phyloP scores from a whole-genome alignment of 106 monocot species.

The Posidonia australis region DNA sequence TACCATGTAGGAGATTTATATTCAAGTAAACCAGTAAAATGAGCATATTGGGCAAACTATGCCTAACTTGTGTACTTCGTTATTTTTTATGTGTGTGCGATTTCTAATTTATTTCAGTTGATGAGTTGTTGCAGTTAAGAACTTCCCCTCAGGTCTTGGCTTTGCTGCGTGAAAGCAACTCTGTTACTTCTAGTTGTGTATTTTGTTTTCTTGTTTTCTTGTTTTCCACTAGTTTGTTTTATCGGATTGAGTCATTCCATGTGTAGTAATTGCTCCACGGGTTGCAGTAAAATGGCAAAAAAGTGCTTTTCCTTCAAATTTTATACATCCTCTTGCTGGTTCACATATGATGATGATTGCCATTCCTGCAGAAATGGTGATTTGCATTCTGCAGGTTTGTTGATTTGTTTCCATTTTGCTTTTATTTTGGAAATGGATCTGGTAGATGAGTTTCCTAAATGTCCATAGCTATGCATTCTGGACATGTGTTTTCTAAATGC shows the following conservation, averaged over 20 bases:
- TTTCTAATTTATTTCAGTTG: background rate
- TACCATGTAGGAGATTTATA: background rate
- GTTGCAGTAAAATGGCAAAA: slow-evolving; percentile 68
- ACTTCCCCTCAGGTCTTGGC: slow-evolving; percentile 68
- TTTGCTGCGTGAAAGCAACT: slow-evolving; percentile 44
- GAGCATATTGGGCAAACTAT: no score
- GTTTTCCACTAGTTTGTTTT: background rate
- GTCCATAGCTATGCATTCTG: no score
- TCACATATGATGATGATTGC: slow-evolving; percentile 99
- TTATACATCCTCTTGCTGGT: slow-evolving; percentile 94
- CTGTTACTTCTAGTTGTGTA: slow-evolving; percentile 20
- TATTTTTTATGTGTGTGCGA: background rate
- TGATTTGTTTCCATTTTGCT: no score
- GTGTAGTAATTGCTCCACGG: slow-evolving; percentile 19
- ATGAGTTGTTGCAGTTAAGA: slow-evolving; percentile 40
- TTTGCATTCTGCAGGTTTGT: slow-evolving; percentile 71
- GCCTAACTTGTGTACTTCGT: background rate
- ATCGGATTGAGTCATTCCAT: background rate
- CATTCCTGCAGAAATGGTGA: slow-evolving; percentile 65
- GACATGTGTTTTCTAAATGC: no score
- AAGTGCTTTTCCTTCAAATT: slow-evolving; percentile 90
- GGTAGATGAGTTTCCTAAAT: no score
- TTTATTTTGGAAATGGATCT: background rate
- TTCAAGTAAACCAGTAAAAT: no score
- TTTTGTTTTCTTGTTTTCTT: background rate